A percentile compares a stretch with the other conserved stretches of the same genome.
Evolutionary conservation across 495 filamentous ascomycete species (phyloP).

Genomic region (Penicillium alfredii): DNA sequence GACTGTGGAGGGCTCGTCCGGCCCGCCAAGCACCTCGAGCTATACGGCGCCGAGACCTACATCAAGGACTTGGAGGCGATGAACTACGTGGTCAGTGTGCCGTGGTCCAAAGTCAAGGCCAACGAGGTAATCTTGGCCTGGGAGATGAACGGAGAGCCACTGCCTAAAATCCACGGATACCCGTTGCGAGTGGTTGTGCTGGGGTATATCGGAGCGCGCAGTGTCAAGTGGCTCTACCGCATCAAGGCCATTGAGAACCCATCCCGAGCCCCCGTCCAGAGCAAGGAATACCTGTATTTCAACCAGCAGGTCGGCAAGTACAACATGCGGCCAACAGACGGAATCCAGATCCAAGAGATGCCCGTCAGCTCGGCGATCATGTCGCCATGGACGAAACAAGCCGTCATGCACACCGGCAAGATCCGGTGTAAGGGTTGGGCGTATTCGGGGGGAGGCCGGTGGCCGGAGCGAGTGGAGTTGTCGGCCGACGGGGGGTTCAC

Average conservation of each 20-base stretch:
- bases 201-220: slow-evolving; percentile 51
- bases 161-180: slow-evolving; percentile 60
- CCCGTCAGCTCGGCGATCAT: slow-evolving; percentile 46
- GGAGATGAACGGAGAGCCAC: slow-evolving; percentile 64
- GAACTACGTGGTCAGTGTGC: slow-evolving; percentile 60
- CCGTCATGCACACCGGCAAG: slow-evolving; percentile 26
- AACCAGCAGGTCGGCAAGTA: slow-evolving; percentile 31
- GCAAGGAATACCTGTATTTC: slow-evolving; percentile 45
- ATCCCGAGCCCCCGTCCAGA: slow-evolving; percentile 38
- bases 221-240: slow-evolving; percentile 41
- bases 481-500: slow-evolving; percentile 36
- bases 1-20: slow-evolving; percentile 54
- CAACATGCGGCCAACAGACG: slow-evolving; percentile 27
- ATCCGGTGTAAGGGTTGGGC: slow-evolving; percentile 42
- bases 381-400: slow-evolving; percentile 29
- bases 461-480: slow-evolving; percentile 41
- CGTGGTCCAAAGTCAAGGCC: slow-evolving; percentile 57
- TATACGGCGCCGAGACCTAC: slow-evolving; percentile 62
- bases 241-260: slow-evolving; percentile 37
- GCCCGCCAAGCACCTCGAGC: slow-evolving; percentile 53
- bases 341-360: slow-evolving; percentile 45
- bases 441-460: slow-evolving; percentile 41
- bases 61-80: slow-evolving; percentile 56
- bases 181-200: slow-evolving; percentile 57
- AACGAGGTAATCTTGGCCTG: slow-evolving; percentile 63